Evolutionary conservation across 2,329 filamentous ascomycete species (phyloP), one percentile per base, ranked within the genome.

Genomic region (Xylaria digitata): DNA sequence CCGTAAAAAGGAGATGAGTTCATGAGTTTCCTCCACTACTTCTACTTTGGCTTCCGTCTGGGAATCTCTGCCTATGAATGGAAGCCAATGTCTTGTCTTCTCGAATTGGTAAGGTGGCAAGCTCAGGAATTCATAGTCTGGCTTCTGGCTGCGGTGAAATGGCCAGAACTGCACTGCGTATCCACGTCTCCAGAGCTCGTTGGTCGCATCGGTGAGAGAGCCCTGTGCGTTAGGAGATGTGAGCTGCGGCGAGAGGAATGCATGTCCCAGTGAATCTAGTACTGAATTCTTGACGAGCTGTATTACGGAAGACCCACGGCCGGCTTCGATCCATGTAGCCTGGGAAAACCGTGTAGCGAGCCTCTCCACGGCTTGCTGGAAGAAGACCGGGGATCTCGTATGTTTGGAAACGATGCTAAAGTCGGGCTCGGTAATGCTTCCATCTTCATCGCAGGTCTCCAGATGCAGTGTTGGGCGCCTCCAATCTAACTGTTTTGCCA

Each of bases 51-150:
- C 53, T 34, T 63, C 64, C 2, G 50, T 49, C 40, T 40, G 53
- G 7, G 32, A n/a, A 11, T 58, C 48, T 49, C 42, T 48, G 46
- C 42, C 34, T 21, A n/a, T 63, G 42, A 49, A 50, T 50, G 49
- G 53, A 5, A 70, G 52, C 78, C 78, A 80, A 52, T 80, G 77
- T 1, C 59, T 49, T 0, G 66, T 68, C 58, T 77, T 76, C 45
- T 78, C 74, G 49, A 80, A 80, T 53, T 80, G 79, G 64, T 80
- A 80, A 1, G 77, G 74, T 3, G 78, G 79, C 1, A 80, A 64
- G n/a, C 69, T 34, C 0, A 78, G 2, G 0, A 49, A 57, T 1
- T 46, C 46, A 46, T 75, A 75, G 0, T 71, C 62, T 2, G 21
- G n/a, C 43, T 58, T 73, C 60, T 79, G 75, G 0, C 26, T 8